A percentile compares a stretch with the other conserved stretches of the same genome.
These are phyloP conservation scores for Pisolithus microcarpus DNA, from an alignment of 768 basidiomycete genomes.

Conservation along the genomic window DNA sequence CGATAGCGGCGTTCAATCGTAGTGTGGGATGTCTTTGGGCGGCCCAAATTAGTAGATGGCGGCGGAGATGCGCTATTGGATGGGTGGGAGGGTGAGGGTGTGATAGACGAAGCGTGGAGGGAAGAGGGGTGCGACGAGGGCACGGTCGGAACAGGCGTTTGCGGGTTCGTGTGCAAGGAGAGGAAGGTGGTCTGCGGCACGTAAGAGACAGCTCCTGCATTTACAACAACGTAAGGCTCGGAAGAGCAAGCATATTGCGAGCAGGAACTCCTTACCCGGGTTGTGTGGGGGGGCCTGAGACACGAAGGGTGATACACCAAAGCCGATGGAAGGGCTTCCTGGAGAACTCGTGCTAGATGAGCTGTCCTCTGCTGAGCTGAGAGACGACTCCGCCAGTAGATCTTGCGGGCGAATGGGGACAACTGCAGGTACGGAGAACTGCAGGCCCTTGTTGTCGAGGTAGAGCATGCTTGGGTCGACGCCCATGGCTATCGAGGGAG, in stretches of 20 bases:
- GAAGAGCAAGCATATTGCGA: neutral
- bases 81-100: slow-evolving; percentile 30
- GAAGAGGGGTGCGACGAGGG: slow-evolving; percentile 13
- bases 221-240: slow-evolving; percentile 10
- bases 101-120: slow-evolving; percentile 35
- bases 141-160: slow-evolving; percentile 11
- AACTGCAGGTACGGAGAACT: neutral
- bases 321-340: slow-evolving; percentile 21
- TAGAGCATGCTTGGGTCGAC: slow-evolving; percentile 64
- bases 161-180: slow-evolving; percentile 23
- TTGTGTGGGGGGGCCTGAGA: slow-evolving; percentile 14
- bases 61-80: slow-evolving; percentile 13
- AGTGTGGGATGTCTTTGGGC: slow-evolving; percentile 76
- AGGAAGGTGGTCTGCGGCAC: slow-evolving; percentile 28
- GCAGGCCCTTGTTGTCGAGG: slow-evolving; percentile 22
- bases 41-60: slow-evolving; percentile 9
- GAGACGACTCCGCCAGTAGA: slow-evolving; percentile 22
- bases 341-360: slow-evolving; percentile 18
- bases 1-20: slow-evolving; percentile 86
- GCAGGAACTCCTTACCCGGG: slow-evolving; percentile 9
- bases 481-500: slow-evolving; percentile 36
- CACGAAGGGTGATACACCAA: slow-evolving; percentile 25
- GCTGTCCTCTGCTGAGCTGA: slow-evolving; percentile 27
- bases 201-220: slow-evolving; percentile 18
- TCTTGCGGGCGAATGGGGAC: slow-evolving; percentile 25